Base-by-base conservation (phyloP, 148 eudicot genomes). In the Vaccinium corymbosum region DNA sequence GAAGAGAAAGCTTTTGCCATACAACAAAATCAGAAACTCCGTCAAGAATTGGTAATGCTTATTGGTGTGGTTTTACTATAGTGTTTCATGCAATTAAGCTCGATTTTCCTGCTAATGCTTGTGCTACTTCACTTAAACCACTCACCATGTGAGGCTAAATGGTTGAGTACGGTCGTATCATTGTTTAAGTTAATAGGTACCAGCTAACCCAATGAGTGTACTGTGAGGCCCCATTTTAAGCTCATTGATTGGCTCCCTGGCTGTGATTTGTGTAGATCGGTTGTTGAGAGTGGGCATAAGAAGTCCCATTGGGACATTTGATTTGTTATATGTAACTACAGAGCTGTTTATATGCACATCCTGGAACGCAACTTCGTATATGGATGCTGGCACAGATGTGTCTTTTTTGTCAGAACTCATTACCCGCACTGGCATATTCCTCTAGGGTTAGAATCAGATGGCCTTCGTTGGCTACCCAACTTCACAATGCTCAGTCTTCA, bases 1-100 rank as follows among this genome's bases (percentile, higher is more conserved):
- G 93, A 93, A 50, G 98, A 95, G 91, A 95, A 88, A 86, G 92
- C 90, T 86, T 88, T 91, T 81, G 91, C 92, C 81, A n/a, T 90
- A 81, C 90, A 91, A 84, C 92, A 92, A 85, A 95, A 86, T 86
- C 94, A 93, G 89, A 91, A 90, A 86, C 97, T 93, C 81, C 89
- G 91, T 62, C 93, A 89, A 85, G 98, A 93, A 91, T 86, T 85
- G 87, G 87, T 85, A 85, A 8, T 71, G 35, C 46, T 49, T 80
- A 27, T 14, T 49, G 51, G 22, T 81, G 62, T 46, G n/a, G 32
- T 17, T 25, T 66, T 25, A 7, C 71, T 38, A 6, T 59, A 61
- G 71, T 27, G 59, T 51, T 16, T 62, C 15, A 29, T n/a, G 14
- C 75, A 64, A 64, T 80, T 80, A 89, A 79, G 42, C 15, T 53